A percentile compares a stretch with the other conserved stretches of the same genome.
Evolutionary conservation across 2,329 filamentous ascomycete genomes (phyloP).

Genomic region (Paraconiothyrium sp.): DNA sequence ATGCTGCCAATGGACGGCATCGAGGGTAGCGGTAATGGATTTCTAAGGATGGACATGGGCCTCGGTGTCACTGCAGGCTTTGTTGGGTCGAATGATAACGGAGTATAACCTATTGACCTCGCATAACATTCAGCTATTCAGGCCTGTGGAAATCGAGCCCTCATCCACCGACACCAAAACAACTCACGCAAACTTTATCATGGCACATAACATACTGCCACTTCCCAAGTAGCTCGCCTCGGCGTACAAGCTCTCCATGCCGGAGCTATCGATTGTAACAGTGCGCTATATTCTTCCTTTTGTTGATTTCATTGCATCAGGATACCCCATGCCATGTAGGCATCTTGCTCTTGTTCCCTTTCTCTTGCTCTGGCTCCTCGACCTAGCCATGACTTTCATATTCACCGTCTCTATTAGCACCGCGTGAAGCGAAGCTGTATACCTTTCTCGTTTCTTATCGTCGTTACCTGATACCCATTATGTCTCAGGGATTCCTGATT

Average conservation of each 20-base stretch:
- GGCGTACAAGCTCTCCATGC: not conserved
- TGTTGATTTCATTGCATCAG: constrained; percentile 7
- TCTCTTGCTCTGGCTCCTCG: not conserved
- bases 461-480: constrained; percentile 12
- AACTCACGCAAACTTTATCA: not conserved
- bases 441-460: not conserved
- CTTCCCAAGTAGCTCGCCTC: not conserved
- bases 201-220: not conserved
- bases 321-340: constrained; percentile 17
- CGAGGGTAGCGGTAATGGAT: constrained; percentile 43
- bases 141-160: not conserved
- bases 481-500: not conserved
- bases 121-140: not conserved
- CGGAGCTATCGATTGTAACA: not conserved
- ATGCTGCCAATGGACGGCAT: constrained; percentile 46
- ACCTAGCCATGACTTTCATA: constrained; percentile 8
- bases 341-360: constrained; percentile 7
- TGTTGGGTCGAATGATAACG: constrained; percentile 37
- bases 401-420: constrained; percentile 25
- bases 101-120: constrained; percentile 19
- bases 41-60: constrained; percentile 45
- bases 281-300: constrained; percentile 2
- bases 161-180: not conserved
- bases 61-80: constrained; percentile 37
- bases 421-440: constrained; percentile 28